Evolutionary conservation across 768 basidiomycete species (phyloP), one percentile per base, ranked within the genome.

Genomic region (Suillus variegatus): DNA sequence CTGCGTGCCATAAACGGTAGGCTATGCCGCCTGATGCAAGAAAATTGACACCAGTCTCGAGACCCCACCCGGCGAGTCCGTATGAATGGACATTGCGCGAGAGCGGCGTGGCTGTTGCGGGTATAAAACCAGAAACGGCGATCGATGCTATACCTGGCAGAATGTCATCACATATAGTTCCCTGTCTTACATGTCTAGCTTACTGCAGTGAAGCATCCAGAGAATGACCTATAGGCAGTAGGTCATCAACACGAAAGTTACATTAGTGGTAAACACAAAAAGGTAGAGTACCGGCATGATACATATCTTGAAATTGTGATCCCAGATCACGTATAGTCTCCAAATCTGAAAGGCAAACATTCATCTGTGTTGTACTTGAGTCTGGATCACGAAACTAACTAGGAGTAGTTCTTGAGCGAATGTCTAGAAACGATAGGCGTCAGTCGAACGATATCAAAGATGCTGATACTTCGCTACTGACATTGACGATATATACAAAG

Each of bases 261-360:
- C 22, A 22, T 3, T 18, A 49, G 1, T 38, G 1, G 13, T n/a
- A 55, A 38, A 44, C 16, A 63, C 12, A 18, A 63, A 12, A 22
- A n/a, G 6, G 12, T 20, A n/a, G 35, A 20, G 32, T 14, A 74
- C 73, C 9, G 73, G 61, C 2, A 72, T 65, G 3, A 71, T 28
- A 51, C 73, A 73, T 7, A 71, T 40, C 54, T 3, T 35, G 38
- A 61, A 13, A 9, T 56, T 35, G 22, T 60, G 49, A 43, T 66
- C 68, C 47, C 68, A 74, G 47, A 73, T 35, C 10, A 71, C 43
- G 46, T 62, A 74, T 56, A 73, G 65, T 18, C 71, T 74, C 71
- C 71, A 75, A 4, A 73, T 67, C 72, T 72, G 36, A 67, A n/a
- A 57, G 22, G 22, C 2, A 56, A 56, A 14, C 41, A 40, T 61